phyloP scores from a whole-genome alignment of 441 rosid genomes.

The Pelargonium cotyledonis region DNA sequence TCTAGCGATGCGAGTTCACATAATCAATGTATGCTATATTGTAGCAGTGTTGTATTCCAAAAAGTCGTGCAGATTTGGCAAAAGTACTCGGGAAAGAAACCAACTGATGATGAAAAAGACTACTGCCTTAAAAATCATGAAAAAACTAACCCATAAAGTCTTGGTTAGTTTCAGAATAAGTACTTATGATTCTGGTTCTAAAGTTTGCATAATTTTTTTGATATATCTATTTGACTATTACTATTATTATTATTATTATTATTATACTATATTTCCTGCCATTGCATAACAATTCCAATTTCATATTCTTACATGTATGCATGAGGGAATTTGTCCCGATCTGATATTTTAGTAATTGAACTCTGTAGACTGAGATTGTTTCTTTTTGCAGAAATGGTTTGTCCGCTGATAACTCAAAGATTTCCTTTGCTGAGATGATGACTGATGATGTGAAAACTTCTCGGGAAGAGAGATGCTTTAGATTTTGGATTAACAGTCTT shows the following conservation, averaged over 20 bases:
- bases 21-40: neutral
- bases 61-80: neutral
- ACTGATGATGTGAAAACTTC: constrained; percentile 90
- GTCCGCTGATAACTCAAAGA: constrained; percentile 52
- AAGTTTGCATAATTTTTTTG: neutral
- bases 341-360: constrained; percentile 3
- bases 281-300: neutral
- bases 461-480: constrained; percentile 97
- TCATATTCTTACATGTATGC: neutral
- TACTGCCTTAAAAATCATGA: neutral
- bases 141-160: neutral
- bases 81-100: neutral
- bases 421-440: constrained; percentile 90
- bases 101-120: constrained; percentile 1
- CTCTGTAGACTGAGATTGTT: constrained; percentile 11
- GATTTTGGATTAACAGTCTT: constrained; percentile 96
- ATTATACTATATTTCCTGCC: neutral
- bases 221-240: neutral
- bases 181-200: neutral
- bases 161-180: neutral
- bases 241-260: no score
- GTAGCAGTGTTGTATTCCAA: neutral
- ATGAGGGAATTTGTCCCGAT: neutral
- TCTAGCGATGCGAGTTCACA: neutral
- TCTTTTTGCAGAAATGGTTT: constrained; percentile 76